Percentiles rank a stretch among this genome's conserved stretches.
These are phyloP conservation scores for Chytriomyces sp. DNA, from an alignment of 192 early-diverging fungal species.

Conservation along the genomic window DNA sequence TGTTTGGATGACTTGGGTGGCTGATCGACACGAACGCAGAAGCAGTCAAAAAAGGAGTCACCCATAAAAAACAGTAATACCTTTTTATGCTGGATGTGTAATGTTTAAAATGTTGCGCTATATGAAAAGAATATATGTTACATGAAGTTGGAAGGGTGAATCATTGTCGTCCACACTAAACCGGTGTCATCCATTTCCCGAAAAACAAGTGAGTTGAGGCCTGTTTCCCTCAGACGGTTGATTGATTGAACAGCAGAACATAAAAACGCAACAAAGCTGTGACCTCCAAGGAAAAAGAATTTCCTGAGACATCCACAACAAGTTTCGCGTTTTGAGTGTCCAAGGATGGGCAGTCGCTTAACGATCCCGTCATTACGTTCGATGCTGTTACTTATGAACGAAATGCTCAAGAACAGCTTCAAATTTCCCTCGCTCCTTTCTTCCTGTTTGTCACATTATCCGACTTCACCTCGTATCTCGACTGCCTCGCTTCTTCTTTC, in stretches of 20 bases:
- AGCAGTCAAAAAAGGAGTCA: too few species aligned
- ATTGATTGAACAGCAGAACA: background rate
- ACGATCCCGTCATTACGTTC: background rate
- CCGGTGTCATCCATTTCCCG: background rate
- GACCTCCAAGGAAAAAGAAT: background rate
- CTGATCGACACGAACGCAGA: too few species aligned
- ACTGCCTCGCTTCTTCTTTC: background rate
- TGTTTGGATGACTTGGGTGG: too few species aligned
- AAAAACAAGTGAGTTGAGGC: background rate
- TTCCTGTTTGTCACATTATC: background rate
- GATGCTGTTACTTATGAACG: constrained; percentile 3
- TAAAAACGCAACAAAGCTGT: background rate
- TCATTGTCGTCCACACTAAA: background rate
- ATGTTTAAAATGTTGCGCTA: too few species aligned
- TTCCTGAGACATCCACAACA: background rate
- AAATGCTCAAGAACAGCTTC: background rate
- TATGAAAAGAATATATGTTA: background rate
- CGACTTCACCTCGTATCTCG: background rate
- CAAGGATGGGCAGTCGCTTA: background rate
- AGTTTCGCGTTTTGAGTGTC: background rate
- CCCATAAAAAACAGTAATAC: too few species aligned
- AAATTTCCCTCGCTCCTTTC: too few species aligned
- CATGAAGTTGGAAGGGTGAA: background rate
- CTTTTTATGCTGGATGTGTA: too few species aligned
- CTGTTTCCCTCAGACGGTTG: background rate